Evolutionary conservation across 345 rosid genomes (phyloP).

Genomic region (Salix dunnii): DNA sequence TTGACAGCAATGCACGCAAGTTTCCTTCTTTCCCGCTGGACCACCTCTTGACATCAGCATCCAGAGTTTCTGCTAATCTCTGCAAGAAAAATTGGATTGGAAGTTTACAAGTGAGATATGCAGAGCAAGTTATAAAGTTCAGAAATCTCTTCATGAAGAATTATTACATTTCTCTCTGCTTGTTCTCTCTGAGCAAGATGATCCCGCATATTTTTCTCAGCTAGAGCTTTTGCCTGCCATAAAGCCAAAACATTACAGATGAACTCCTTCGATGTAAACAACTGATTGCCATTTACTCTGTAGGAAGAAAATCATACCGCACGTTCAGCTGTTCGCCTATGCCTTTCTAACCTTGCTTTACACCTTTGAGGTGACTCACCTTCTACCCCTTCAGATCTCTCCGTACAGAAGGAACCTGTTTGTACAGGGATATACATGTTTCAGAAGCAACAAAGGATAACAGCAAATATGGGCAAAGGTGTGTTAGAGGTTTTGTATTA

Average conservation of each 20-base stretch:
- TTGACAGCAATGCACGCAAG: slow-evolving; percentile 89
- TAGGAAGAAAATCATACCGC: slow-evolving; percentile 45
- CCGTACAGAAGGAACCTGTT: slow-evolving; percentile 29
- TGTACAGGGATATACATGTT: not conserved
- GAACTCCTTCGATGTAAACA: not conserved
- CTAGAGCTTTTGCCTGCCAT: slow-evolving; percentile 91
- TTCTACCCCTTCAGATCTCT: slow-evolving; percentile 53
- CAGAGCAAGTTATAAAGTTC: not conserved
- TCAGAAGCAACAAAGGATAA: slow-evolving; percentile 11
- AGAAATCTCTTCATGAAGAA: slow-evolving; percentile 5
- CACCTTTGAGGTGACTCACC: slow-evolving; percentile 93
- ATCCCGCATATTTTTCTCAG: slow-evolving; percentile 93
- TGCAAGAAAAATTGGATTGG: slow-evolving; percentile 34
- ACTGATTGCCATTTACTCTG: not conserved
- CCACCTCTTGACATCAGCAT: slow-evolving; percentile 95
- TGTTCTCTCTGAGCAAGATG: slow-evolving; percentile 85
- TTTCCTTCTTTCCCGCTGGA: slow-evolving; percentile 91
- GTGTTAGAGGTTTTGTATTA: not conserved
- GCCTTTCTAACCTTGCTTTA: slow-evolving; percentile 89
- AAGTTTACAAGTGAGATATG: not conserved
- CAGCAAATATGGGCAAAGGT: not conserved
- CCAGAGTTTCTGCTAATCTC: slow-evolving; percentile 86
- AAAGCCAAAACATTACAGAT: slow-evolving; percentile 13
- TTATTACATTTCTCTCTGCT: slow-evolving; percentile 73
- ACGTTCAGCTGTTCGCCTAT: slow-evolving; percentile 87